Conservation (phyloP, 2,329 filamentous ascomycete genomes). For the Daldinia sp. region DNA sequence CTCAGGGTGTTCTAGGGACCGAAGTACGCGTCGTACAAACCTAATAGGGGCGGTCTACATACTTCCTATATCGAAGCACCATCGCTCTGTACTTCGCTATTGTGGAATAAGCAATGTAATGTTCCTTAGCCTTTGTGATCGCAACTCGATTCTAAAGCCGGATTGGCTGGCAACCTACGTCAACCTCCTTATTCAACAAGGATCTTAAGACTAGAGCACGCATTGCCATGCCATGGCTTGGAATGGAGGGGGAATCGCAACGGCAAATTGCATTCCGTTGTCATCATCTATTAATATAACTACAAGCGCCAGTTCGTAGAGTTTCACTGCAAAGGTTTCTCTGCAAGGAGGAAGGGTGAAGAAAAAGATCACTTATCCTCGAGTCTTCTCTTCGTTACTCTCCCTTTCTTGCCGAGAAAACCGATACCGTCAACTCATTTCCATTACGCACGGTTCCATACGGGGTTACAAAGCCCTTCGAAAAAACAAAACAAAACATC, state of each 20-base stretch:
- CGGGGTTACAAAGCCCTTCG: background rate
- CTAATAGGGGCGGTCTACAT: background rate
- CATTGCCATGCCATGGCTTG: slow-evolving; percentile 20
- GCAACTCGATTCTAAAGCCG: background rate
- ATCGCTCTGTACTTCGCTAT: background rate
- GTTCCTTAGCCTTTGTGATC: background rate
- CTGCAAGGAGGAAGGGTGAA: background rate
- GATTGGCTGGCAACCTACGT: background rate
- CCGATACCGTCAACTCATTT: background rate
- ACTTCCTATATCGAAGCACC: background rate
- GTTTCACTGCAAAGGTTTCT: background rate
- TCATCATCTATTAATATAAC: slow-evolving; percentile 30
- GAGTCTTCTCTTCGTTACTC: background rate
- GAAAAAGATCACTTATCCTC: background rate
- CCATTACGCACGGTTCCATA: slow-evolving; percentile 29
- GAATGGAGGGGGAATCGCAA: background rate
- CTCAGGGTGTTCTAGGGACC: no score
- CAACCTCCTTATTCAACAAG: slow-evolving; percentile 1
- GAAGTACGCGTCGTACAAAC: background rate
- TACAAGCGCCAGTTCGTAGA: slow-evolving; percentile 23
- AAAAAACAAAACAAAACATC: slow-evolving; percentile 14
- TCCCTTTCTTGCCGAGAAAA: background rate
- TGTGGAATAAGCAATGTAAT: background rate
- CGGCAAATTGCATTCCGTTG: slow-evolving; percentile 20
- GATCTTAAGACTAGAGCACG: background rate